Base-by-base conservation (phyloP, 192 early-diverging fungal genomes). In the Dimargaris xerosporica region DNA sequence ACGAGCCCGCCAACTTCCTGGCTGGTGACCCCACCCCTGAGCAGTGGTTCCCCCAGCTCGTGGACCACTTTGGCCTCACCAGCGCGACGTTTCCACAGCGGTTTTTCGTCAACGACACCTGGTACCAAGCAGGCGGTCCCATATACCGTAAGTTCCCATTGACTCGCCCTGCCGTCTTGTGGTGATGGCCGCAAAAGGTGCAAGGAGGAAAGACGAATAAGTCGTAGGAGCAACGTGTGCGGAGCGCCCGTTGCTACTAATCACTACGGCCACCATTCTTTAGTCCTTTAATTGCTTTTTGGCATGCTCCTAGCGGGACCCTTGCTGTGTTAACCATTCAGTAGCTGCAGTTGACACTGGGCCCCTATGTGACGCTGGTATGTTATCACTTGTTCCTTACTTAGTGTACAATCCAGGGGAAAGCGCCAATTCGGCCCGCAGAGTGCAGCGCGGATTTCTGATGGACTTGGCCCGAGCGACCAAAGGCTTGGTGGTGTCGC, bases 381-480 rank as follows among this genome's bases (percentile, higher is more conserved):
- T 39, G 34, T 7, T 39, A 7, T 39, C 34, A 28, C 29, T 55
- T 2, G 5, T 31, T 25, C 15, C 1, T 21, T 2, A 5, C 13
- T 39, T 59, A 59, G 53, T 73, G 23, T 66, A 64, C 16, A 69
- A 65, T 3, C 68, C 72, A 9, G 72, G 72, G 12, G 72, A 73
- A 62, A 44, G 39, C 23, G 30, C 68, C 2, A 28, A 70, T 28
- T 58, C 44, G 48, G 60, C 62, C 59, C 47, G 29, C 19, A 65
- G 59, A 23, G 62, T 68, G 21, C 66, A 69, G 42, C 44, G 34
- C 0, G 64, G 58, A 3, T 65, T 68, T 41, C 19, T 65, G 13
- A 65, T 70, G 51, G 71, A 73, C 30, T 47, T 86, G 46, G 79
- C 82, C 13, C 74, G 81, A 65, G 74, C 68, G 5, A 80, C 79